Percentiles rank a stretch among this genome's conserved stretches.
Evolutionary conservation across 352 stramenopile species (phyloP).

Genomic region (Halophytophthora batemanensis): DNA sequence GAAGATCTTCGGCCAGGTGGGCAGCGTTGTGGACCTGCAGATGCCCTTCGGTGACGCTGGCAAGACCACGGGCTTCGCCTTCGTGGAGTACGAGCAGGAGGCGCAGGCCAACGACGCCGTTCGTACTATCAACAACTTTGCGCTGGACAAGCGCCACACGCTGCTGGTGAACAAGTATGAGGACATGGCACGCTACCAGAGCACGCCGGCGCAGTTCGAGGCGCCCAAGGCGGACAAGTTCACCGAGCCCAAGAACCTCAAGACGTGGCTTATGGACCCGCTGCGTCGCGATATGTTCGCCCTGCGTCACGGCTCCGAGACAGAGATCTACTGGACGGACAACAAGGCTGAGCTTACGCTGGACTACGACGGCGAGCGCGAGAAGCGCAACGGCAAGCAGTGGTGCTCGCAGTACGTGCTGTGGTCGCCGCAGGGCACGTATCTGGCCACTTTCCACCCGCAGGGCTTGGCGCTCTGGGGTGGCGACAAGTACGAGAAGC

Average conservation of each 20-base stretch:
- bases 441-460: constrained; percentile 97
- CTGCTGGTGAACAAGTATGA: constrained; percentile 93
- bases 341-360: constrained; percentile 80
- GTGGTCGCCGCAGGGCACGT: constrained; percentile 96
- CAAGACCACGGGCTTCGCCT: constrained; percentile 75
- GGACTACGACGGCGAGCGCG: constrained; percentile 94
- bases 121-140: constrained; percentile 85
- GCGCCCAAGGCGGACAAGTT: constrained; percentile 84
- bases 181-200: constrained; percentile 80
- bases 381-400: constrained; percentile 94
- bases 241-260: constrained; percentile 90
- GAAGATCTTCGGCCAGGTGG: constrained; percentile 86
- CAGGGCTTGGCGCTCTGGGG: constrained; percentile 98
- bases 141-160: constrained; percentile 96
- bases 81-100: constrained; percentile 81
- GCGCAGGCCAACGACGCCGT: constrained; percentile 73
- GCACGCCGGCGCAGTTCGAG: constrained; percentile 74
- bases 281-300: constrained; percentile 93
- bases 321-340: constrained; percentile 96
- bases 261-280: constrained; percentile 92
- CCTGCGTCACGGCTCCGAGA: constrained; percentile 94
- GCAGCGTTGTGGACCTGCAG: constrained; percentile 68
- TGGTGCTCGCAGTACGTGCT: constrained; percentile 98
- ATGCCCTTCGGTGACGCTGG: constrained; percentile 65
- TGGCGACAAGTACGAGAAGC: constrained; percentile 95